A percentile compares a stretch with the other conserved stretches of the same genome.
phyloP scores from a whole-genome alignment of 2,329 filamentous ascomycete species.

The Pestalotiopsis sp. region DNA sequence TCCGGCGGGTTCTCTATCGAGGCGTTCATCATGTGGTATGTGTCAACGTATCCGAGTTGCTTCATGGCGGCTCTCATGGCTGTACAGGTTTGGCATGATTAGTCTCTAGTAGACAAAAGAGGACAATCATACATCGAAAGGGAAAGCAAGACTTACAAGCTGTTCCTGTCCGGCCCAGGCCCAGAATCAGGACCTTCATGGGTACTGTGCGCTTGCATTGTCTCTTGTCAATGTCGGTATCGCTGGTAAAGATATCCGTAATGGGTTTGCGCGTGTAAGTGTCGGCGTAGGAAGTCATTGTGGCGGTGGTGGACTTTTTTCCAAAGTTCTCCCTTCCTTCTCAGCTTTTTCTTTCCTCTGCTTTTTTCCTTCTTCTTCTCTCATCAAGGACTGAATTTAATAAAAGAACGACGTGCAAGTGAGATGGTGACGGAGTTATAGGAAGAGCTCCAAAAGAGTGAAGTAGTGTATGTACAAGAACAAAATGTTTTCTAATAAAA shows the following conservation, averaged over 20 bases:
- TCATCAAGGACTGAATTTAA: background rate
- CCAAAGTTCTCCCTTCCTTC: background rate
- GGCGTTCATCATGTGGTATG: slow-evolving; percentile 71
- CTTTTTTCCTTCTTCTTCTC: background rate
- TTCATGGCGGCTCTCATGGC: slow-evolving; percentile 68
- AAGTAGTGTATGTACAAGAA: background rate
- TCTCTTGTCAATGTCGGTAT: slow-evolving; percentile 69
- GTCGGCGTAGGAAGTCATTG: slow-evolving; percentile 24
- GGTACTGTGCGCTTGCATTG: slow-evolving; percentile 68
- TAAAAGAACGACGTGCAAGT: background rate
- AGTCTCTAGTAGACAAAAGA: background rate
- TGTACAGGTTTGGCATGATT: slow-evolving; percentile 24
- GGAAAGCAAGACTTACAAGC: slow-evolving; percentile 51
- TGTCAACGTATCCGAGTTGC: slow-evolving; percentile 67
- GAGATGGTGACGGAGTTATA: background rate
- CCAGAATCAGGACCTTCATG: slow-evolving; percentile 73
- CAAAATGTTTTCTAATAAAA: background rate
- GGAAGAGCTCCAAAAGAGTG: background rate
- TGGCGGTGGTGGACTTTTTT: background rate
- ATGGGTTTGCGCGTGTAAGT: slow-evolving; percentile 43
- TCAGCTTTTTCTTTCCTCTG: background rate
- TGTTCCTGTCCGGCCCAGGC: slow-evolving; percentile 71
- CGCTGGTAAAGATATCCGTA: slow-evolving; percentile 64
- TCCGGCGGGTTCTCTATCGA: slow-evolving; percentile 70
- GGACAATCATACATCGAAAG: too few species aligned